phyloP scores from a whole-genome alignment of 768 basidiomycete genomes.

The Russula griseocarnosa region DNA sequence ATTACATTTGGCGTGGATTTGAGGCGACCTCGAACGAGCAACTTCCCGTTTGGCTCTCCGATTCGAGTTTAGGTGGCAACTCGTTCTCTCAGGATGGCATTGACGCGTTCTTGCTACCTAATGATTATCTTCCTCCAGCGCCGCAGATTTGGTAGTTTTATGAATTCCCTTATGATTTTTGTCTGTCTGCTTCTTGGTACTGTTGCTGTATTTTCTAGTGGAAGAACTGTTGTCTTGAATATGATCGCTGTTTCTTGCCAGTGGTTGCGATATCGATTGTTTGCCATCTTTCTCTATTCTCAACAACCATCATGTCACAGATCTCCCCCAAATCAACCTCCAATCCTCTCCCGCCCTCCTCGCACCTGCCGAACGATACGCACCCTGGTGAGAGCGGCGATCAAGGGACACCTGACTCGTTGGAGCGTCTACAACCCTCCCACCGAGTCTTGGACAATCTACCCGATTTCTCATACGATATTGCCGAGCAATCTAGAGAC shows the following conservation, averaged over 20 bases:
- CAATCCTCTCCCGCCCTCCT: background rate
- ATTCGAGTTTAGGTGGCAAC: constrained; percentile 73
- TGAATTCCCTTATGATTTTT: background rate
- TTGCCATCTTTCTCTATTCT: background rate
- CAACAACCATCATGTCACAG: constrained; percentile 19
- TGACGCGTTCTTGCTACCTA: constrained; percentile 77
- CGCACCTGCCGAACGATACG: background rate
- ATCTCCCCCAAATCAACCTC: background rate
- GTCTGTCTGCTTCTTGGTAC: background rate
- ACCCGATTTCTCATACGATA: constrained; percentile 13
- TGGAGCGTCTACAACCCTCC: background rate
- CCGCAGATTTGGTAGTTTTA: constrained; percentile 66
- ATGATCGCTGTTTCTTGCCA: constrained; percentile 3
- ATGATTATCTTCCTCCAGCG: constrained; percentile 65
- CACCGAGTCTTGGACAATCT: constrained; percentile 2
- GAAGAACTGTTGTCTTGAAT: constrained; percentile 21
- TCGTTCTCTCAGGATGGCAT: constrained; percentile 78
- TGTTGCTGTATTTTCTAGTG: constrained; percentile 20
- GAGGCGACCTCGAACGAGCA: constrained; percentile 70
- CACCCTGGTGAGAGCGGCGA: background rate
- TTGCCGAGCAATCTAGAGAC: constrained; percentile 1
- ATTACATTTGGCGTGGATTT: constrained; percentile 73
- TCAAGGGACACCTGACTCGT: background rate
- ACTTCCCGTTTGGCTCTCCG: constrained; percentile 81
- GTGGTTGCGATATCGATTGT: background rate